Conservation (phyloP, 2,329 filamentous ascomycete genomes). For the Exophiala lecanii-corni region DNA sequence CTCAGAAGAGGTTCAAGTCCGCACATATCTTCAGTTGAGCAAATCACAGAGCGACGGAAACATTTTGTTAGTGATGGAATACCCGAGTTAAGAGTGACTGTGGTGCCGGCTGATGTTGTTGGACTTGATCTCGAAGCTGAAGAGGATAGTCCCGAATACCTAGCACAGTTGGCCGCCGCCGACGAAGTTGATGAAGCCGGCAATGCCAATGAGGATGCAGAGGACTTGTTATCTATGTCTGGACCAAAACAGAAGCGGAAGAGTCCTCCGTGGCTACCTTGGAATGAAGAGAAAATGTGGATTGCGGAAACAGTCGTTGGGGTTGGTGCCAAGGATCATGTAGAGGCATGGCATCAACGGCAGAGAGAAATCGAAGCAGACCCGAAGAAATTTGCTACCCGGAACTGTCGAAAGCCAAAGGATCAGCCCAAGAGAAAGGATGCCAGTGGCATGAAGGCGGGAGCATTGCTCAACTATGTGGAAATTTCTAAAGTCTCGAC, state of each 20-base stretch:
- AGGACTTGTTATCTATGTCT: constrained; percentile 34
- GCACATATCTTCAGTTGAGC: constrained; percentile 17
- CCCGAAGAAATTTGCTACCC: constrained; percentile 25
- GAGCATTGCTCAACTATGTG: constrained; percentile 14
- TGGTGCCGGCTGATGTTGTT: constrained; percentile 70
- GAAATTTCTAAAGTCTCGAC: constrained; percentile 4
- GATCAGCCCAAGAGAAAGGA: constrained; percentile 1
- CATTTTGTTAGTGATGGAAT: constrained; percentile 72
- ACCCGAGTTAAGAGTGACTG: constrained; percentile 73
- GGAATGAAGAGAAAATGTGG: constrained; percentile 63
- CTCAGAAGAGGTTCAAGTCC: constrained; percentile 31
- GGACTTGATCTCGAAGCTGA: constrained; percentile 71
- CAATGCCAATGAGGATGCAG: constrained; percentile 21
- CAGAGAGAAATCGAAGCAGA: constrained; percentile 23
- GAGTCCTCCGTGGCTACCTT: constrained; percentile 58
- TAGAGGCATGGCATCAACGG: constrained; percentile 59
- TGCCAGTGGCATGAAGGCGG: constrained; percentile 12
- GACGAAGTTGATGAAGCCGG: constrained; percentile 28
- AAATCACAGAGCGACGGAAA: constrained; percentile 59
- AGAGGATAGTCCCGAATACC: constrained; percentile 53
- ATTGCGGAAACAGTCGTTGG: constrained; percentile 61
- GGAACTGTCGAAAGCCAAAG: constrained; percentile 22
- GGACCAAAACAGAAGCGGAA: constrained; percentile 41
- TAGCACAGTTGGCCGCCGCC: constrained; percentile 31
- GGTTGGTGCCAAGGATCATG: constrained; percentile 59